A percentile compares a stretch with the other conserved stretches of the same genome.
phyloP scores from a whole-genome alignment of 768 basidiomycete genomes.

The Cystofilobasidium bisporidii region DNA sequence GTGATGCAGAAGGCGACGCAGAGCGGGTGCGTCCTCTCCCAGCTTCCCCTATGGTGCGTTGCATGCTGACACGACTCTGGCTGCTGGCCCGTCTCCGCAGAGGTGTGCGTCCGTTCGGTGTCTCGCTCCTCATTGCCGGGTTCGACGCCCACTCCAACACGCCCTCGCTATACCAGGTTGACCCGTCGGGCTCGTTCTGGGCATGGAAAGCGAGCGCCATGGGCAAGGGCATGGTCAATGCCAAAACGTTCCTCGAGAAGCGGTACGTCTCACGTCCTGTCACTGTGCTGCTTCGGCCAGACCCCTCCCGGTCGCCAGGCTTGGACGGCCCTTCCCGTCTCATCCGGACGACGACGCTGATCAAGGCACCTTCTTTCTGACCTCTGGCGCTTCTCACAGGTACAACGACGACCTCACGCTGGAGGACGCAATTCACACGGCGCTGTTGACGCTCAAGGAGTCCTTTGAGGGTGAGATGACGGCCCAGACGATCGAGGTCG shows the following conservation, averaged over 20 bases:
- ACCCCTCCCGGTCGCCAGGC: no score
- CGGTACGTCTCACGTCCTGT: slow-evolving; percentile 51
- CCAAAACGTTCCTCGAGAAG: slow-evolving; percentile 98
- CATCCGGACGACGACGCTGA: not conserved
- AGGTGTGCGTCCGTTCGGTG: slow-evolving; percentile 97
- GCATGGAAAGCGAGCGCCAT: slow-evolving; percentile 99
- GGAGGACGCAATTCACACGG: slow-evolving; percentile 98
- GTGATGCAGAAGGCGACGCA: slow-evolving; percentile 99
- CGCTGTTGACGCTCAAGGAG: slow-evolving; percentile 92
- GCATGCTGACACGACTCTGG: no score
- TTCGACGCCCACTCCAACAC: slow-evolving; percentile 84
- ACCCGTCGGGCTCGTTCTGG: slow-evolving; percentile 98
- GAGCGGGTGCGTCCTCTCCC: slow-evolving; percentile 61
- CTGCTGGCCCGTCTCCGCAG: no score
- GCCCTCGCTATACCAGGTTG: slow-evolving; percentile 94
- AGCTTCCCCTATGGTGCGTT: slow-evolving; percentile 21
- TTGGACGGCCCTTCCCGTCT: no score
- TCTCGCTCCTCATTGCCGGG: slow-evolving; percentile 90
- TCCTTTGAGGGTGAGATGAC: slow-evolving; percentile 99
- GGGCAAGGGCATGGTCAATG: slow-evolving; percentile 99
- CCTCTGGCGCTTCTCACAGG: slow-evolving; percentile 46
- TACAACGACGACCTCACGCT: slow-evolving; percentile 99
- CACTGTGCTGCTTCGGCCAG: no score
- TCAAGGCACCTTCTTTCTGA: slow-evolving; percentile 30
- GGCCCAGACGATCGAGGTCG: slow-evolving; percentile 98